Evolutionary conservation across 2,329 filamentous ascomycete genomes (phyloP), one percentile per base, ranked within the genome.

Genomic region (Thermomyces lanuginosus): DNA sequence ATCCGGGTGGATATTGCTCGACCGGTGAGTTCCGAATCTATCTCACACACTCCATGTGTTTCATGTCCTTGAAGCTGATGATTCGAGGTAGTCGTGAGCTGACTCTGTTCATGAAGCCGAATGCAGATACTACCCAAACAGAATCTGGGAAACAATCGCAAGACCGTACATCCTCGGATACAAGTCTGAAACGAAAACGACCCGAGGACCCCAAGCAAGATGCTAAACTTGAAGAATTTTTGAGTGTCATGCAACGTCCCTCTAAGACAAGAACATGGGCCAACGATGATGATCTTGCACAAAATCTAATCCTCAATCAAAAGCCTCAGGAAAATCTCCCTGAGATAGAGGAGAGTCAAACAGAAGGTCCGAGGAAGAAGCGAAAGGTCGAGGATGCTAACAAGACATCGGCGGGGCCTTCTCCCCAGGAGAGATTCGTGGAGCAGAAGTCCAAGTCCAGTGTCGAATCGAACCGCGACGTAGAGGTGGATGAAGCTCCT

Each of bases 1-100:
- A 83, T 98, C 44, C 68, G 66, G 16, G 89, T 93, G 35, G 84
- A 93, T 58, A 60, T 89, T 45, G 89, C 89, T 30, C 75, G 70
- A 50, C 76, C 89, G 33, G 78, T 91, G 60, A 48, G 68, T 55
- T 28, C 22, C n/a, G 22, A 25, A 29, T 16, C 36, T 36, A 31
- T 26, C 27, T 30, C 30, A n/a, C n/a, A n/a, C n/a, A n/a, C n/a
- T n/a, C n/a, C n/a, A n/a, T n/a, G n/a, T n/a, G n/a, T n/a, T 28
- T 29, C 16, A 20, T 20, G 38, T 36, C 39, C 39, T 40, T 37
- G 44, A 39, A 43, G 49, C 49, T 52, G 49, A 51, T 48, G 45
- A 37, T 34, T 47, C 32, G 46, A 52, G 45, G 15, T 28, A n/a
- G 22, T 21, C 30, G 8, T 29, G 18, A 37, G 35, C 32, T 44